A percentile compares a stretch with the other conserved stretches of the same genome.
Evolutionary conservation across 2,329 filamentous ascomycete genomes (phyloP).

Genomic region (Akanthomyces uredinophilus): DNA sequence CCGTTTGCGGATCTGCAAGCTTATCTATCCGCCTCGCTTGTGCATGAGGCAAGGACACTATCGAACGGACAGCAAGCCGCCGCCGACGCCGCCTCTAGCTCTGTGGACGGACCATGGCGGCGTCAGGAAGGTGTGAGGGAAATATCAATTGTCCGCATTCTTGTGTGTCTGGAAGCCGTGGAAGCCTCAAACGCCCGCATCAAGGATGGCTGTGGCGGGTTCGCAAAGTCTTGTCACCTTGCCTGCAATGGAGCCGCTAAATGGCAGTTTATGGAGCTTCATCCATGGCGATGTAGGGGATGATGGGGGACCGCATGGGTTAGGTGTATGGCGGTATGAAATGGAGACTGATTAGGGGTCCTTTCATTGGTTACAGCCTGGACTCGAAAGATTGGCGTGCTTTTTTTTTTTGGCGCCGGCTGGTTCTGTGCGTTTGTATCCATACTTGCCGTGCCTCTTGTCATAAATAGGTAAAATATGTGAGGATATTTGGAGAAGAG

Average conservation of each 20-base stretch:
- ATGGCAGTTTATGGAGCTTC: background rate
- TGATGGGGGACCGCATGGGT: background rate
- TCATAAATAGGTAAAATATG: background rate
- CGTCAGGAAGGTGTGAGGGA: slow-evolving; percentile 3
- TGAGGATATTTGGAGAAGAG: background rate
- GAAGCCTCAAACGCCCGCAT: background rate
- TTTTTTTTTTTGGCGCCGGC: background rate
- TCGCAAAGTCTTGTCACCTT: background rate
- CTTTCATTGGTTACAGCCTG: background rate
- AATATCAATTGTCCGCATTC: background rate
- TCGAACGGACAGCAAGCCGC: background rate
- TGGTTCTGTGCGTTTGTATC: too few species aligned
- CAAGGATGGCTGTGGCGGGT: background rate
- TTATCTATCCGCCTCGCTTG: background rate
- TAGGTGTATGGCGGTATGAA: background rate
- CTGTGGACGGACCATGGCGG: background rate
- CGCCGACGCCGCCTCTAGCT: background rate
- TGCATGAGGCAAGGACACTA: background rate
- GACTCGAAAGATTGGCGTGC: background rate
- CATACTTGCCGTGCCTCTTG: too few species aligned
- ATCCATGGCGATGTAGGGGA: background rate
- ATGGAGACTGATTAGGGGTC: slow-evolving; percentile 1
- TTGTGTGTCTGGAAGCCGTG: too few species aligned
- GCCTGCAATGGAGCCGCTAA: slow-evolving; percentile 4
- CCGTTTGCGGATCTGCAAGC: slow-evolving; percentile 3